Conservation (phyloP, 352 stramenopile genomes). For the Phytophthora ramorum region DNA sequence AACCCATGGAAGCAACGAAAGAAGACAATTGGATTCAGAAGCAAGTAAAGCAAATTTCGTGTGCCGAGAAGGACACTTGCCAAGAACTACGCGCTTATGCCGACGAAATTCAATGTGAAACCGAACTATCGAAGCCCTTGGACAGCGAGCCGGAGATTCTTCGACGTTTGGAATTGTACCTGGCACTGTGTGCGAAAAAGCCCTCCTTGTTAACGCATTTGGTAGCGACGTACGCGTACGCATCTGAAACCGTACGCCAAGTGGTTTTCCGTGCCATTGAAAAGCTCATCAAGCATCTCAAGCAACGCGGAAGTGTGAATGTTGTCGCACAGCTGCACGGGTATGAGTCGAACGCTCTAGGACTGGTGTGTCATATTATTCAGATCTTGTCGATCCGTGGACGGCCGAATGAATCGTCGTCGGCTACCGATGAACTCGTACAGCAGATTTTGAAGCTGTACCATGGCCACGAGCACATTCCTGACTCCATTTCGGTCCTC, state of each 20-base stretch:
- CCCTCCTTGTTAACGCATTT: conserved; percentile 64
- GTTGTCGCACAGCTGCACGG: conserved; percentile 75
- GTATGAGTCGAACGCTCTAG: conserved; percentile 64
- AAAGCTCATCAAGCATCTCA: conserved; percentile 88
- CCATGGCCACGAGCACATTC: conserved; percentile 57
- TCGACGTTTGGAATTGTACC: conserved; percentile 71
- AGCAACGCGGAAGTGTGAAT: conserved; percentile 64
- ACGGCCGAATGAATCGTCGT: conserved; percentile 43
- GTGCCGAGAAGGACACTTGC: conserved; percentile 32
- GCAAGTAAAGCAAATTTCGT: conserved; percentile 34
- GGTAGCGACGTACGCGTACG: conserved; percentile 64
- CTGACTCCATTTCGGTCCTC: conserved; percentile 71
- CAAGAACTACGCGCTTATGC: conserved; percentile 55
- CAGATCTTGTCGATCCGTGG: conserved; percentile 67
- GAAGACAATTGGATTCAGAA: conserved; percentile 32
- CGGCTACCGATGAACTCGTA: conserved; percentile 55
- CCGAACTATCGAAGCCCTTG: conserved; percentile 41
- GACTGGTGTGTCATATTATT: conserved; percentile 79
- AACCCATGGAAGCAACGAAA: conserved; percentile 9
- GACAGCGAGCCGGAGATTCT: conserved; percentile 67
- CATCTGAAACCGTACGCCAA: conserved; percentile 69
- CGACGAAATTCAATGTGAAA: conserved; percentile 44
- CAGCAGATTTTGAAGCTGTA: conserved; percentile 72
- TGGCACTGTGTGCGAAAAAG: conserved; percentile 84
- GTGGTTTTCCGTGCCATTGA: conserved; percentile 80